Evolutionary conservation across 2,329 filamentous ascomycete species (phyloP).

Genomic region (Ploettnerulaceae sp.): DNA sequence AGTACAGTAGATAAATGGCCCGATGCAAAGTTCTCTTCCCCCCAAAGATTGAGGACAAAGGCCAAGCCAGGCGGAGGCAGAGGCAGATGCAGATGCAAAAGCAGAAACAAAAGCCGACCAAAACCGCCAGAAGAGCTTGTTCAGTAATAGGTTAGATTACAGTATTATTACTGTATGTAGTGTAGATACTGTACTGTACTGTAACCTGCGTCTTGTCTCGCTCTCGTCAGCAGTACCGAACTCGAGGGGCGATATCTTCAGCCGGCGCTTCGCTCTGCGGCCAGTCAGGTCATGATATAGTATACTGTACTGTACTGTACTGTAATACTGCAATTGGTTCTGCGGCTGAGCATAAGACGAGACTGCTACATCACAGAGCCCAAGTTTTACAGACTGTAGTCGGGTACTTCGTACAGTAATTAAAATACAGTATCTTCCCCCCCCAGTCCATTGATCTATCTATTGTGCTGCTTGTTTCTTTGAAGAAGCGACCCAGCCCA

Average conservation of each 20-base stretch:
- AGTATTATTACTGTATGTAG: no score
- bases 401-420: background rate
- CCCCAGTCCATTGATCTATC: no score
- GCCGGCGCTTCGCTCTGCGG: constrained; percentile 1
- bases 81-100: background rate
- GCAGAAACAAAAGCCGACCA: background rate
- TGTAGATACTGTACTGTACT: constrained; percentile 6
- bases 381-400: background rate
- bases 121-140: background rate
- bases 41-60: background rate
- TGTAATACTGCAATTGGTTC: background rate
- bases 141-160: background rate
- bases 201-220: constrained; percentile 3
- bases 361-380: background rate
- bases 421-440: no score
- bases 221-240: constrained; percentile 11
- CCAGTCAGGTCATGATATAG: background rate
- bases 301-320: background rate
- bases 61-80: constrained; percentile 3
- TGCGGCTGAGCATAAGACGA: background rate
- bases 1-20: no score
- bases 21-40: background rate
- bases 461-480: no score
- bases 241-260: background rate
- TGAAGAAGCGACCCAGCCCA: no score